Evolutionary conservation across 352 stramenopile genomes (phyloP), one percentile per base, ranked within the genome.

Genomic region (Saprolegnia parasitica): DNA sequence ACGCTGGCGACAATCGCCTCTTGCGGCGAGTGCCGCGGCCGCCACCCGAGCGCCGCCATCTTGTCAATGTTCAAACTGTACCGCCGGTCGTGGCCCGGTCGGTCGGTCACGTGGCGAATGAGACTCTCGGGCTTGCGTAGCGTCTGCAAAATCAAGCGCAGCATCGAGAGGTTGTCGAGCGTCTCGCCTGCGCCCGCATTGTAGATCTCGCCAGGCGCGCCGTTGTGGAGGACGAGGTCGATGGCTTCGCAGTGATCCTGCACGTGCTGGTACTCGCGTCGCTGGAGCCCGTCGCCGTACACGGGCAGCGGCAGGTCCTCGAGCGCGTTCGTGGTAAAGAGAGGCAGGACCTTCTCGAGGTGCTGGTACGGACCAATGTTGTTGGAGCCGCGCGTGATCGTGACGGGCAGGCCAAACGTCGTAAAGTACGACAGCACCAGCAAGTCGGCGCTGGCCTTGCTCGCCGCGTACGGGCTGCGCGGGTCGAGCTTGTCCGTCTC

Each of bases 311-410:
- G 40, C 24, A 67, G 26, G 39, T 56, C 29, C 10, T 67, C 58
- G 16, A 67, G 49, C 11, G 58, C 58, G 32, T 67, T 67, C 21
- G 58, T 67, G 35, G 96, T 98, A 66, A 99, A 98, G 77, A 99
- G 99, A 15, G 97, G 96, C 68, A 99, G 98, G 21, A 99, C 80
- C 74, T 99, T 99, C 79, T 99, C 97, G 0, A 97, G 97, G 74
- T 98, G 99, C 78, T 99, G 97, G 74, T 98, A 95, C 42, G 97
- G 97, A 24, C 97, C 97, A 72, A 98, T 99, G 32, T 99, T 97
- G 78, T 99, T 99, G 81, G 99, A 99, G 64, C 96, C 98, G 64
- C 97, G 87, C 40, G 97, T 99, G 75, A 99, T 99, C 72, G 99
- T 94, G 47, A 91, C 93, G 11, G 96, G 96, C 26, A 99, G 77